Evolutionary conservation across 768 basidiomycete genomes (phyloP).

Genomic region (Psilocybe sp.): DNA sequence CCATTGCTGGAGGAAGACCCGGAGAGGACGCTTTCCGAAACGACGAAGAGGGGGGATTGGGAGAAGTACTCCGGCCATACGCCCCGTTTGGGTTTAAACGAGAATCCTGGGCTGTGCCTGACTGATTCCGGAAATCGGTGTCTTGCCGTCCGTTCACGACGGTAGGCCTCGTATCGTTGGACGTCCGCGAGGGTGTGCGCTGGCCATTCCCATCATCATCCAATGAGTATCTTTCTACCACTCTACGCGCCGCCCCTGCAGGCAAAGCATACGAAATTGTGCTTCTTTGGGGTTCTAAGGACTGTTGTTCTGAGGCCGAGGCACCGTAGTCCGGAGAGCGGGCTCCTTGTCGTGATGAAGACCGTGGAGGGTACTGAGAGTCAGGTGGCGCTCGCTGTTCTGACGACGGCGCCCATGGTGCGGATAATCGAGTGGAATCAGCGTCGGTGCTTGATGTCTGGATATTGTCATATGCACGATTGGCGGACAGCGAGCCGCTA

Average conservation of each 20-base stretch:
- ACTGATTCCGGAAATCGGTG: constrained; percentile 17
- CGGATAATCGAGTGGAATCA: constrained; percentile 6
- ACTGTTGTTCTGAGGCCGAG: constrained; percentile 28
- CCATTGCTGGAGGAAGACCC: constrained; percentile 10
- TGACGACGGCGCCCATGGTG: constrained; percentile 14
- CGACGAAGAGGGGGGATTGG: constrained; percentile 31
- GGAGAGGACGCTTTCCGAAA: constrained; percentile 15
- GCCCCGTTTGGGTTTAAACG: constrained; percentile 12
- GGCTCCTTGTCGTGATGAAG: constrained; percentile 22
- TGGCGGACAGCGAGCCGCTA: constrained; percentile 10
- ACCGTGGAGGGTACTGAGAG: constrained; percentile 15
- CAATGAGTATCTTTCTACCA: constrained; percentile 50
- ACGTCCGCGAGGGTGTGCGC: constrained; percentile 31
- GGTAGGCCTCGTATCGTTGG: constrained; percentile 31
- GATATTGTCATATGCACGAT: constrained; percentile 2
- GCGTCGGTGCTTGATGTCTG: constrained; percentile 4
- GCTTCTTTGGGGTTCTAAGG: constrained; percentile 35
- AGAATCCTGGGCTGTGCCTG: constrained; percentile 13
- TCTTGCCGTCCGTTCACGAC: constrained; percentile 27
- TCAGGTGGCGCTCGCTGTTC: constrained; percentile 23
- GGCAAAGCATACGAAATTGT: constrained; percentile 45
- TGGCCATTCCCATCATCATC: constrained; percentile 36
- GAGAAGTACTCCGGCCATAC: constrained; percentile 17
- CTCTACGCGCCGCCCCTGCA: constrained; percentile 39
- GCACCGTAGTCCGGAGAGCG: constrained; percentile 29